A percentile compares a stretch with the other conserved stretches of the same genome.
Evolutionary conservation across 1,284 basidiomycete species (phyloP).

Genomic region (Microbotryum violaceum): DNA sequence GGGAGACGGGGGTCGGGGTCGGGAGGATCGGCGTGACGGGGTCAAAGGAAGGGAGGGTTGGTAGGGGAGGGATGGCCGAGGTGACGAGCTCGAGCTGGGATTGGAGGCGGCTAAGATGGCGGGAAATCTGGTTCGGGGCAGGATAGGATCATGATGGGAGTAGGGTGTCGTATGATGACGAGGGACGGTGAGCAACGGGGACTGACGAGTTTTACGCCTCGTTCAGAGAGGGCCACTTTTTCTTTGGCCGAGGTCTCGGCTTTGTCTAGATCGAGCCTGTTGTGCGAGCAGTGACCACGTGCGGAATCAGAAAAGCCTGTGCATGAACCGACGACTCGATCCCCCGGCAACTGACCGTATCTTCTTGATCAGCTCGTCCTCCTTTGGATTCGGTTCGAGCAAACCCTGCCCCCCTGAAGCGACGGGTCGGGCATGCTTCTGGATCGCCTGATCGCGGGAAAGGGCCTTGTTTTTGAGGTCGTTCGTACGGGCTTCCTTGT

Average conservation of each 20-base stretch:
- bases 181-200: not conserved
- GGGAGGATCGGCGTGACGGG: constrained; percentile 6
- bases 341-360: constrained; percentile 13
- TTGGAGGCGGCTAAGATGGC: constrained; percentile 29
- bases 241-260: constrained; percentile 31
- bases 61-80: constrained; percentile 26
- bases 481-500: constrained; percentile 33
- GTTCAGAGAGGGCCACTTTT: constrained; percentile 33
- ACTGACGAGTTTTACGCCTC: constrained; percentile 33
- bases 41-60: constrained; percentile 26
- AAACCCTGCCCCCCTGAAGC: constrained; percentile 22
- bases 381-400: constrained; percentile 28
- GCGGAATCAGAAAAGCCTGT: too few species aligned
- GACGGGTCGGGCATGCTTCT: constrained; percentile 26
- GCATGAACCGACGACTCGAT: not conserved
- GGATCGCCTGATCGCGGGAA: constrained; percentile 25
- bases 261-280: constrained; percentile 30
- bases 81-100: constrained; percentile 31
- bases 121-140: constrained; percentile 15
- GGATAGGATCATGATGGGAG: not conserved
- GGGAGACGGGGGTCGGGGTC: not conserved
- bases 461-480: constrained; percentile 25
- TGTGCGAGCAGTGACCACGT: not conserved
- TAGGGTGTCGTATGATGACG: not conserved
- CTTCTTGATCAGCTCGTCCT: constrained; percentile 21